Evolutionary conservation across 2,329 filamentous ascomycete genomes (phyloP).

Genomic region (Hymenoscyphus scutula): DNA sequence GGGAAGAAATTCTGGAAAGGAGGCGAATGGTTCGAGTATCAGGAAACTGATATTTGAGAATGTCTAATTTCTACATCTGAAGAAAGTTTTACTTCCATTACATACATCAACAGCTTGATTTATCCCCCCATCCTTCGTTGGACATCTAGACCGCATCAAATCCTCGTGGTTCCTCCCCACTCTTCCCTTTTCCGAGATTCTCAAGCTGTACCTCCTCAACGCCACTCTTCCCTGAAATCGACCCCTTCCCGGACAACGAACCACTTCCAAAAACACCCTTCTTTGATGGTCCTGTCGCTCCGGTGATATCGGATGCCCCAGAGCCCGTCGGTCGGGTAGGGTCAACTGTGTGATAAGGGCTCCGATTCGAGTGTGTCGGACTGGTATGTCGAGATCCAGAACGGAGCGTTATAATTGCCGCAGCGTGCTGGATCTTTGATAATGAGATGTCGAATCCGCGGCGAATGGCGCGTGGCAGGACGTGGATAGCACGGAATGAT

Average conservation of each 20-base stretch:
- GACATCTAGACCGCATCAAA: background rate
- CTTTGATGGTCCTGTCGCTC: background rate
- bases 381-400: background rate
- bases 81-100: background rate
- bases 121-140: background rate
- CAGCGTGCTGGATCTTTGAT: background rate
- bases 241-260: background rate
- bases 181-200: background rate
- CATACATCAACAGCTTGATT: background rate
- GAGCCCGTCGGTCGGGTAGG: background rate
- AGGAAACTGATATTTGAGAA: slow-evolving; percentile 5
- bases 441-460: background rate
- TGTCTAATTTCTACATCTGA: background rate
- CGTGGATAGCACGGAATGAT: background rate
- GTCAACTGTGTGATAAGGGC: background rate
- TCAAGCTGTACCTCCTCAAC: background rate
- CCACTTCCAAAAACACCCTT: background rate
- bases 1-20: slow-evolving; percentile 7
- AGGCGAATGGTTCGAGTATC: slow-evolving; percentile 7
- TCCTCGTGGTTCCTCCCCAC: background rate
- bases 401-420: background rate
- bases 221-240: background rate
- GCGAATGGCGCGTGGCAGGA: background rate
- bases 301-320: background rate
- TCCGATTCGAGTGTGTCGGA: background rate